These are phyloP conservation scores for Panicum virgatum DNA, from an alignment of 202 grass and related monocot genomes.

Conservation along the genomic window DNA sequence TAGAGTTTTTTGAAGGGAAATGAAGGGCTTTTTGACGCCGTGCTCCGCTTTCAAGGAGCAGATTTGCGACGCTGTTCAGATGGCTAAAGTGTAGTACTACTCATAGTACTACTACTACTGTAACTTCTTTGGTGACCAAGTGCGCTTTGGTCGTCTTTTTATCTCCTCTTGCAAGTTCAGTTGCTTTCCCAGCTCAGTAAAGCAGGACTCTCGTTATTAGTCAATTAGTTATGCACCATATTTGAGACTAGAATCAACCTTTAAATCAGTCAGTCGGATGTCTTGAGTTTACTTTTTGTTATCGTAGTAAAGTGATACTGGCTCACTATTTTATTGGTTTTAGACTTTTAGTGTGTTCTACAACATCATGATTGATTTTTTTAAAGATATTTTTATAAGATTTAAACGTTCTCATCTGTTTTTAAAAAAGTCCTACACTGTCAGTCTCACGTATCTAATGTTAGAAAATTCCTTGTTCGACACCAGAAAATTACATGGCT, in stretches of 20 bases:
- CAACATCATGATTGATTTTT: not conserved
- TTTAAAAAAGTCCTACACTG: not conserved
- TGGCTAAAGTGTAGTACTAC: not conserved
- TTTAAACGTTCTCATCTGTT: not conserved
- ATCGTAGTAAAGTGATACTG: not conserved
- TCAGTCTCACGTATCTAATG: too few species aligned
- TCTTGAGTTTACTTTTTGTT: not conserved
- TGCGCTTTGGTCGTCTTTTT: slow-evolving; percentile 26
- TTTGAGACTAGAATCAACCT: not conserved
- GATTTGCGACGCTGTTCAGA: slow-evolving; percentile 27
- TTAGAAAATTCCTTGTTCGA: too few species aligned
- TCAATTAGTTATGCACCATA: not conserved
- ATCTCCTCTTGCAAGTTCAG: slow-evolving; percentile 14
- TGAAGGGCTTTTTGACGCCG: not conserved
- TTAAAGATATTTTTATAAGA: too few species aligned
- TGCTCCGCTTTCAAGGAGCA: slow-evolving; percentile 45
- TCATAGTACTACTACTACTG: too few species aligned
- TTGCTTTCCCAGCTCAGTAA: not conserved
- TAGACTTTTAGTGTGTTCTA: not conserved
- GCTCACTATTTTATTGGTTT: not conserved
- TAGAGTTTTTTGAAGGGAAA: not conserved
- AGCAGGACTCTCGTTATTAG: not conserved
- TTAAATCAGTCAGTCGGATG: not conserved
- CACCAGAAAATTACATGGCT: too few species aligned
- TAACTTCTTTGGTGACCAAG: not conserved